A percentile compares a stretch with the other conserved stretches of the same genome.
These are phyloP conservation scores for Colletotrichum siamense DNA, from an alignment of 2,329 filamentous ascomycete genomes.

Conservation along the genomic window DNA sequence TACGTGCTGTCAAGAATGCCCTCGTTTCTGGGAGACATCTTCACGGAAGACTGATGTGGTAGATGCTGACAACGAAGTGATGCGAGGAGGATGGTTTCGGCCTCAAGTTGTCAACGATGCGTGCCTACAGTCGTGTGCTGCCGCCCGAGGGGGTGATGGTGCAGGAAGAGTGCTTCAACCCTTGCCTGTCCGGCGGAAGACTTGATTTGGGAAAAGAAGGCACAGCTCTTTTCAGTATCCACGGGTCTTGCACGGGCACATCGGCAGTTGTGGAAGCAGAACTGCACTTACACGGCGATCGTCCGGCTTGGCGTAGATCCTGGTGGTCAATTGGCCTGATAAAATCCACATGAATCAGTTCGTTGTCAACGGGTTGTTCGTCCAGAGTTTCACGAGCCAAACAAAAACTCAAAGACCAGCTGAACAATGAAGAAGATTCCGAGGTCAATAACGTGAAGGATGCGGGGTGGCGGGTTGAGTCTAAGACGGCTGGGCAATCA, in stretches of 20 bases:
- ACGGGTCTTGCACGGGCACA: not conserved
- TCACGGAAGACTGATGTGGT: not conserved
- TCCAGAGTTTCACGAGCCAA: conserved; percentile 14
- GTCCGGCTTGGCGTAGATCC: conserved; percentile 1
- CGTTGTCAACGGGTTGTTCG: not conserved
- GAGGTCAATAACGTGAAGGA: not conserved
- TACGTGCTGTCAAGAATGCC: conserved; percentile 38
- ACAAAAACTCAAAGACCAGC: not conserved
- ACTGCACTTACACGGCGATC: not conserved
- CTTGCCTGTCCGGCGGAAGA: not conserved
- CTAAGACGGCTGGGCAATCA: not conserved
- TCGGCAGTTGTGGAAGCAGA: not conserved
- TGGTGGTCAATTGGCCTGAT: not conserved
- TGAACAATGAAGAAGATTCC: not conserved
- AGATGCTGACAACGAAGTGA: not conserved
- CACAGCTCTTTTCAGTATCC: conserved; percentile 1
- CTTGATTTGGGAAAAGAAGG: not conserved
- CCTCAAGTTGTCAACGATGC: not conserved
- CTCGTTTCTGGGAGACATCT: conserved; percentile 35
- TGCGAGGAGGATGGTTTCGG: not conserved
- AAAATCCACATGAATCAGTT: not conserved
- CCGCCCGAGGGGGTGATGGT: not conserved
- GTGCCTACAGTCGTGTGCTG: not conserved
- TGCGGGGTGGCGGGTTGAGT: not conserved
- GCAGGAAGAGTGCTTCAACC: not conserved